Percentiles rank a stretch among this genome's conserved stretches.
These are phyloP conservation scores for Kwoniella botswanensis DNA, from an alignment of 768 basidiomycete species.

Conservation along the genomic window DNA sequence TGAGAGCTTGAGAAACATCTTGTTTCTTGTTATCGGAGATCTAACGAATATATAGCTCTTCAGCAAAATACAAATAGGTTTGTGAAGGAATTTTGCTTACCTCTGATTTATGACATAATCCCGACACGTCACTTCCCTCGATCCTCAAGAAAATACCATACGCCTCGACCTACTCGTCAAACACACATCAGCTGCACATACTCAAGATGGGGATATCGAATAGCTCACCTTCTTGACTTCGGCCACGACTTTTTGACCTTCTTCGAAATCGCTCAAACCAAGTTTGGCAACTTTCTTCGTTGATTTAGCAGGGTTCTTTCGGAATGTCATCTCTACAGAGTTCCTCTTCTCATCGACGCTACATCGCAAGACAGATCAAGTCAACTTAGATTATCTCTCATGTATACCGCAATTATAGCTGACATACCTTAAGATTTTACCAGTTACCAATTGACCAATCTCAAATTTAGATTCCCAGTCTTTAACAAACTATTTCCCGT, in stretches of 20 bases:
- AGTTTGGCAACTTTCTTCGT: constrained; percentile 48
- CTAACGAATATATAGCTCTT: constrained; percentile 59
- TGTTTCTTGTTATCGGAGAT: constrained; percentile 85
- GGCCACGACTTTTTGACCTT: constrained; percentile 81
- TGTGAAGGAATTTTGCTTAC: constrained; percentile 59
- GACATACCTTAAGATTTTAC: constrained; percentile 66
- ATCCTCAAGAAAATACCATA: constrained; percentile 94
- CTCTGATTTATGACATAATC: constrained; percentile 93
- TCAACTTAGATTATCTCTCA: neutral
- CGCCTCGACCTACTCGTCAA: constrained; percentile 65
- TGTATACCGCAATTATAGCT: neutral
- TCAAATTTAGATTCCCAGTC: constrained; percentile 89
- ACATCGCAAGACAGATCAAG: neutral
- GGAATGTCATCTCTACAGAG: constrained; percentile 89
- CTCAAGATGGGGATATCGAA: too few relatives aligned
- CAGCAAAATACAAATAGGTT: neutral
- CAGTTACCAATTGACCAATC: constrained; percentile 81
- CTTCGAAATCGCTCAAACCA: constrained; percentile 65
- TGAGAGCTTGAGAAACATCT: constrained; percentile 76
- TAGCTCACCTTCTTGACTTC: constrained; percentile 66
- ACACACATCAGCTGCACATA: neutral
- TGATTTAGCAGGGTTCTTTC: constrained; percentile 58
- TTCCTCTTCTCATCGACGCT: constrained; percentile 75
- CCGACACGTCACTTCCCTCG: constrained; percentile 79
- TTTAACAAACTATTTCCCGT: constrained; percentile 74